Evolutionary conservation across 805 yeast genomes (phyloP).

Genomic region (Ogataea zsoltii): DNA sequence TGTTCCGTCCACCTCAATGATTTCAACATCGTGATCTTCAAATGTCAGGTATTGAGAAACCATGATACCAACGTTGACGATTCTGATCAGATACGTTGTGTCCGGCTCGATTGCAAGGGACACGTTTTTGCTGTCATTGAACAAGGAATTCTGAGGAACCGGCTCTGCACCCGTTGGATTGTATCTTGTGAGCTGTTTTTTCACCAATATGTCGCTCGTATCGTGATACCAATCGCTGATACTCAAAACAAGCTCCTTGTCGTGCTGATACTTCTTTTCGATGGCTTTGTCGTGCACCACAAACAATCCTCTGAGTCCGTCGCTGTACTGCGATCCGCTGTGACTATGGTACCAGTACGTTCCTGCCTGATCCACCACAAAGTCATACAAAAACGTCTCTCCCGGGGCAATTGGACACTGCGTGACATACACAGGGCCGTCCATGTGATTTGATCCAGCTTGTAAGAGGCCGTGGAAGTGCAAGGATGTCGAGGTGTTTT

Average conservation of each 20-base stretch:
- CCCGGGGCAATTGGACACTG: slow-evolving; percentile 80
- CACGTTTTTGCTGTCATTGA: slow-evolving; percentile 63
- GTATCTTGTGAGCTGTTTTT: slow-evolving; percentile 56
- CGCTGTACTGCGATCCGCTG: slow-evolving; percentile 74
- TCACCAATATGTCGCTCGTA: slow-evolving; percentile 45
- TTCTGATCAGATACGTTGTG: slow-evolving; percentile 63
- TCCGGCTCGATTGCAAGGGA: slow-evolving; percentile 57
- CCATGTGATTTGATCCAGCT: slow-evolving; percentile 62
- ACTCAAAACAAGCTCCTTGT: slow-evolving; percentile 59
- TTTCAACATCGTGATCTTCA: slow-evolving; percentile 69
- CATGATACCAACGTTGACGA: slow-evolving; percentile 69
- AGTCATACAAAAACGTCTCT: slow-evolving; percentile 65
- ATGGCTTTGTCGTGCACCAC: slow-evolving; percentile 57
- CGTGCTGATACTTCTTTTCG: slow-evolving; percentile 54
- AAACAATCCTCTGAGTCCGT: slow-evolving; percentile 71
- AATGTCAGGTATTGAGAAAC: slow-evolving; percentile 69
- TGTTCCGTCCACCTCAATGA: slow-evolving; percentile 77
- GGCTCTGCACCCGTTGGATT: slow-evolving; percentile 90
- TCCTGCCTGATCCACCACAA: slow-evolving; percentile 71
- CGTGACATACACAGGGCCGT: slow-evolving; percentile 78
- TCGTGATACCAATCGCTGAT: slow-evolving; percentile 67
- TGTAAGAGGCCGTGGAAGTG: slow-evolving; percentile 83
- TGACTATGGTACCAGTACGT: slow-evolving; percentile 88
- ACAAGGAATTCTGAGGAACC: slow-evolving; percentile 63
- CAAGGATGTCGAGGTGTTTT: slow-evolving; percentile 51